Conservation (phyloP, 441 rosid genomes). For the Gossypium schwendimanii region DNA sequence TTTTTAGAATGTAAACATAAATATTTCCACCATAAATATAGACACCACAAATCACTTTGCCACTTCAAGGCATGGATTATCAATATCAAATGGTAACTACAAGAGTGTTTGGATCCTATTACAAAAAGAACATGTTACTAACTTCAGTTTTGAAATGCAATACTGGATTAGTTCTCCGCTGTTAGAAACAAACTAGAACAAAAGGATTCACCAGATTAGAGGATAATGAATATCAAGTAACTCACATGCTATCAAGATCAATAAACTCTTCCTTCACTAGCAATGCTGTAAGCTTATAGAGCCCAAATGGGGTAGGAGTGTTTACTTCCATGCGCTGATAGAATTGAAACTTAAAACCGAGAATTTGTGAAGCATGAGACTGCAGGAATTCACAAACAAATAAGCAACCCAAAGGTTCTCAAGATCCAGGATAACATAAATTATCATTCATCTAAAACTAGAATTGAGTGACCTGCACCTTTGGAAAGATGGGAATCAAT, state of each 20-base stretch:
- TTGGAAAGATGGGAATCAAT: conserved; percentile 92
- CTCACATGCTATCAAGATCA: conserved; percentile 92
- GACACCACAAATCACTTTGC: background rate
- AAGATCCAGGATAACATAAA: background rate
- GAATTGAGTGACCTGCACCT: conserved; percentile 44
- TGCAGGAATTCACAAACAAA: conserved; percentile 37
- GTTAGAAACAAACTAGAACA: background rate
- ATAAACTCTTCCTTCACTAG: conserved; percentile 91
- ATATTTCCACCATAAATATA: background rate
- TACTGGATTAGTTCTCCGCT: background rate
- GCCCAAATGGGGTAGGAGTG: conserved; percentile 80
- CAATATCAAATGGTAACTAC: background rate
- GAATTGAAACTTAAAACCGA: conserved; percentile 97
- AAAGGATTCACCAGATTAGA: background rate
- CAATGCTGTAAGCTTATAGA: conserved; percentile 87
- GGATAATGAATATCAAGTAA: background rate
- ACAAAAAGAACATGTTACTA: background rate
- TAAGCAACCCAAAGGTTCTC: conserved; percentile 10
- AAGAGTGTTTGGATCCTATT: background rate
- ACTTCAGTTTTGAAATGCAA: background rate
- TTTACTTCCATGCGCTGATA: conserved; percentile 90
- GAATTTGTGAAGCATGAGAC: conserved; percentile 99
- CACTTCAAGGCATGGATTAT: background rate
- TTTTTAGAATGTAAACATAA: background rate
- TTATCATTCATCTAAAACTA: background rate